phyloP scores from a whole-genome alignment of 2,329 filamentous ascomycete species.

The Neoascochyta sp. region DNA sequence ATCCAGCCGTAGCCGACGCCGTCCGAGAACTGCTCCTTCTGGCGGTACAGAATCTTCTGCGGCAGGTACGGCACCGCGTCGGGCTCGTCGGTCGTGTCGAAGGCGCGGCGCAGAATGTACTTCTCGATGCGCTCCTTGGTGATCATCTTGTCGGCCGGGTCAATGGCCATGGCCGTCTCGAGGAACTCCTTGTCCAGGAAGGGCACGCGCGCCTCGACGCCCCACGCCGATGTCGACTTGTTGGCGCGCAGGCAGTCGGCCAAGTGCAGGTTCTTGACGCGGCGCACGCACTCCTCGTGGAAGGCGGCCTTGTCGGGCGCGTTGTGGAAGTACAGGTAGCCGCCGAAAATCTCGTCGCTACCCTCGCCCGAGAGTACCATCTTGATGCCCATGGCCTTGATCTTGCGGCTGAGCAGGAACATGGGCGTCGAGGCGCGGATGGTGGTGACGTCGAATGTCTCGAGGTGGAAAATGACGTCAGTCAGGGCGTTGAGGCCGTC shows the following conservation, averaged over 20 bases:
- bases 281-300: slow-evolving; percentile 89
- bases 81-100: slow-evolving; percentile 87
- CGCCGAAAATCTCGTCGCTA: slow-evolving; percentile 96
- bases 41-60: slow-evolving; percentile 91
- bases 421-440: slow-evolving; percentile 98
- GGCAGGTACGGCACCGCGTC: slow-evolving; percentile 82
- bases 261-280: slow-evolving; percentile 93
- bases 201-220: slow-evolving; percentile 92
- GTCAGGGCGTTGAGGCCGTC: slow-evolving; percentile 95
- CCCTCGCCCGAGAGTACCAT: slow-evolving; percentile 98
- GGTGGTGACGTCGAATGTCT: slow-evolving; percentile 96
- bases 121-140: slow-evolving; percentile 87
- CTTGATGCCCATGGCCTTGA: slow-evolving; percentile 99
- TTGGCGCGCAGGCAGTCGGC: slow-evolving; percentile 97
- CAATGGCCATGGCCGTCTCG: slow-evolving; percentile 86
- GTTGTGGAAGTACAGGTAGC: slow-evolving; percentile 97
- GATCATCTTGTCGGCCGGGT: slow-evolving; percentile 85
- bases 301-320: slow-evolving; percentile 89
- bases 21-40: slow-evolving; percentile 99
- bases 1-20: slow-evolving; percentile 99
- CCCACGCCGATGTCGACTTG: slow-evolving; percentile 98
- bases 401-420: slow-evolving; percentile 96
- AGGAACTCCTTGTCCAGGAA: slow-evolving; percentile 98
- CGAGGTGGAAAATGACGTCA: slow-evolving; percentile 96
- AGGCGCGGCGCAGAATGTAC: slow-evolving; percentile 96